Conservation (phyloP, 495 filamentous ascomycete genomes). For the Xylaria telfairii region DNA sequence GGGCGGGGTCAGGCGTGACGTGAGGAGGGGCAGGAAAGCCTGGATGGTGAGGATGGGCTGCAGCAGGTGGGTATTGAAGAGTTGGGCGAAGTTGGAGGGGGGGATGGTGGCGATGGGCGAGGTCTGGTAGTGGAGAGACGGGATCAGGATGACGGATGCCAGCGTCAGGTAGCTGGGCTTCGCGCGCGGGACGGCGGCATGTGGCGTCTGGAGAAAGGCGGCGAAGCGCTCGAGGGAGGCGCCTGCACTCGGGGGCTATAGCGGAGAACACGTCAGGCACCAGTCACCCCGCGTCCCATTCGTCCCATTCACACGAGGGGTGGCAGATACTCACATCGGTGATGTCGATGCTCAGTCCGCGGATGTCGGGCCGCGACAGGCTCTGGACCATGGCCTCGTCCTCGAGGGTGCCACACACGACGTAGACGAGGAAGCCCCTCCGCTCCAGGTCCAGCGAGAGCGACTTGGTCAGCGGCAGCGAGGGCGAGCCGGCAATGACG, state of each 20-base stretch:
- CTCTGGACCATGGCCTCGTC: slow-evolving; percentile 82
- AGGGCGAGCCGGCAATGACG: slow-evolving; percentile 81
- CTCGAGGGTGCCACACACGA: slow-evolving; percentile 77
- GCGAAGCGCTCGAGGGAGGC: slow-evolving; percentile 69
- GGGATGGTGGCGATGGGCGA: slow-evolving; percentile 83
- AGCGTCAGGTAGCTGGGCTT: slow-evolving; percentile 76
- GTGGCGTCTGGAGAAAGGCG: slow-evolving; percentile 71
- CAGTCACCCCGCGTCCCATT: background rate
- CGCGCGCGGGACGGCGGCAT: slow-evolving; percentile 72
- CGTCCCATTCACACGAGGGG: no score
- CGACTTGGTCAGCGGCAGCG: slow-evolving; percentile 78
- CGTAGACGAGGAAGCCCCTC: slow-evolving; percentile 90
- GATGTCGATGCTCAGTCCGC: slow-evolving; percentile 81
- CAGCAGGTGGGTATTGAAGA: slow-evolving; percentile 88
- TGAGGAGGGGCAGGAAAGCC: slow-evolving; percentile 82
- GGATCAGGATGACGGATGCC: slow-evolving; percentile 78
- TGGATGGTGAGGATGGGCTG: slow-evolving; percentile 88
- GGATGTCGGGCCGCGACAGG: slow-evolving; percentile 78
- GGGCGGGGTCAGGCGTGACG: slow-evolving; percentile 46
- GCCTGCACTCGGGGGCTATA: slow-evolving; percentile 55
- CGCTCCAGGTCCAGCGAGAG: slow-evolving; percentile 86
- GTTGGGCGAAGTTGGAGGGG: slow-evolving; percentile 81
- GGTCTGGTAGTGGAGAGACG: slow-evolving; percentile 71
- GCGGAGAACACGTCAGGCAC: slow-evolving; percentile 28
- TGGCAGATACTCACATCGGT: slow-evolving; percentile 62